Base-by-base conservation (phyloP, 371 early-diverging fungal genomes). In the Chytridium lagenaria region DNA sequence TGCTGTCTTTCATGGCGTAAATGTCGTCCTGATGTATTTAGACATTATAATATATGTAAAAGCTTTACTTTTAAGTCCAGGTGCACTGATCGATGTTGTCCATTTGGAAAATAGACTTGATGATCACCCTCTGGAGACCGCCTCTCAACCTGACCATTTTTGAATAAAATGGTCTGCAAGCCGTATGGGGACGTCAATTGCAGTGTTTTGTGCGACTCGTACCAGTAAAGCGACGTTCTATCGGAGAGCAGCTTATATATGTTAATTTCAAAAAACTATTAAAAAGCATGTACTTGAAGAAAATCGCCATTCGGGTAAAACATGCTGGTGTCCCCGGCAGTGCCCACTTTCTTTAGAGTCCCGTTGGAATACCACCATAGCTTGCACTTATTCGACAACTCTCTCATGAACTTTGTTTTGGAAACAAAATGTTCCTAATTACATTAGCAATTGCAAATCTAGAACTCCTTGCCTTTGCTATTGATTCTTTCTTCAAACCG, bases 141-240 rank as follows among this genome's bases (percentile, higher is more conserved):
- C 37, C 66, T 76, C 69, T 83, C 83, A 0, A 59, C 40, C 67
- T 83, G 83, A 5, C 83, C 83, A 55, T 76, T 70, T 2, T 40
- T 67, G 69, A 80, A 83, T 63, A 78, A 67, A 49, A 57, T 67
- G 2, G 78, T 23, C 49, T 69, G 49, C 23, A 72, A 31, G 22
- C 83, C 83, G 51, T 78, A 73, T 30, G 59, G 65, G 64, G 23
- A 74, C 12, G 71, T 72, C 0, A 76, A 74, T 12, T 83, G 80
- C 31, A 72, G 49, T n/a, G 72, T 78, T n/a, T 74, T 67, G 3
- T 61, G 30, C 15, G 50, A 50, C 28, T 69, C 67, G 52, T 73
- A 82, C 72, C 75, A 83, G 50, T 80, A 83, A 0, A 74, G 57
- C 0, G 55, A 61, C n/a, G 19, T 22, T 23, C 72, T 69, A 55